Percentiles rank a stretch among this genome's conserved stretches.
Evolutionary conservation across 2,329 filamentous ascomycete genomes (phyloP).

Genomic region (Alternaria sp.): DNA sequence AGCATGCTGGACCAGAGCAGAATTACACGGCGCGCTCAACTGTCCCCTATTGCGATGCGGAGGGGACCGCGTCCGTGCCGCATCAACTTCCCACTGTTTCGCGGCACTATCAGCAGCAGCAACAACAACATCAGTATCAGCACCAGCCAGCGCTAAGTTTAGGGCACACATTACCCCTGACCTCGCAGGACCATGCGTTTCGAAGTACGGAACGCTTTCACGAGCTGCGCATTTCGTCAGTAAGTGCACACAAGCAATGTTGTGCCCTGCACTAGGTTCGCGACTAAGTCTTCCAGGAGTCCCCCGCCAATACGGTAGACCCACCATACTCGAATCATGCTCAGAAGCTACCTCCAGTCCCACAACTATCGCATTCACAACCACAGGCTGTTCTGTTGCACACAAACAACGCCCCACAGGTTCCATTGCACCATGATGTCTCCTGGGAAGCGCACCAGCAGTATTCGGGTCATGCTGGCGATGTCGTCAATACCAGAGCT

Average conservation of each 20-base stretch:
- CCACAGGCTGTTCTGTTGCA: conserved; percentile 25
- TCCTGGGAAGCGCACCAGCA: conserved; percentile 32
- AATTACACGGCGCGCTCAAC: conserved; percentile 27
- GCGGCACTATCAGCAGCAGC: conserved; percentile 24
- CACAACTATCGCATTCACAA: conserved; percentile 32
- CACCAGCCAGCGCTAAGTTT: conserved; percentile 12
- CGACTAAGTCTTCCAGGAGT: conserved; percentile 35
- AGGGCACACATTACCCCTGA: conserved; percentile 12
- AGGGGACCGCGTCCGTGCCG: conserved; percentile 20
- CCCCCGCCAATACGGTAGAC: conserved; percentile 30
- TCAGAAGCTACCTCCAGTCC: conserved; percentile 31
- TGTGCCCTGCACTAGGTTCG: conserved; percentile 20
- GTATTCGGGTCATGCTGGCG: conserved; percentile 24
- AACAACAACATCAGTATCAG: conserved; percentile 12
- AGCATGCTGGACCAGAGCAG: conserved; percentile 23
- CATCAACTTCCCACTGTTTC: conserved; percentile 19
- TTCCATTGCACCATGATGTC: conserved; percentile 25
- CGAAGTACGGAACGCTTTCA: conserved; percentile 27
- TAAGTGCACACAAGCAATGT: conserved; percentile 29
- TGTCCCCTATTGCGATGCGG: conserved; percentile 31
- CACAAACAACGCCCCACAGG: conserved; percentile 23
- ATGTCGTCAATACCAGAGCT: conserved; percentile 20
- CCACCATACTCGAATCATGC: conserved; percentile 35
- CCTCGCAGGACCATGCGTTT: conserved; percentile 19
- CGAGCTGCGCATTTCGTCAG: conserved; percentile 30